phyloP scores from a whole-genome alignment of 305 asterid species.

The Ilex paraguariensis region DNA sequence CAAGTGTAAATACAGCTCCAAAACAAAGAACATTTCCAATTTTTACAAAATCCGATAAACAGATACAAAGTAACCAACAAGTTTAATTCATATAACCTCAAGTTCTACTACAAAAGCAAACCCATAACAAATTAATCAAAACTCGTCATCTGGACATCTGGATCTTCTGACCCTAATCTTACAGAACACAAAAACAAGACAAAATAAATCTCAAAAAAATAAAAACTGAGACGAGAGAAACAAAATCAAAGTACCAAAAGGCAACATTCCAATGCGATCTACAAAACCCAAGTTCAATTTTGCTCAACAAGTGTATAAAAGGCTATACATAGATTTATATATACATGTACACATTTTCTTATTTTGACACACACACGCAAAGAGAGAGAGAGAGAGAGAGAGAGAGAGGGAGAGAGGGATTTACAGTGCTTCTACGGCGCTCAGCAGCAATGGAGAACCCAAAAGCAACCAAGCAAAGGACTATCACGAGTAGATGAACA shows the following conservation, averaged over 20 bases:
- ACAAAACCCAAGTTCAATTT: constrained; percentile 17
- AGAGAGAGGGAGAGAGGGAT: constrained; percentile 1
- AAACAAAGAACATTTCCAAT: no score
- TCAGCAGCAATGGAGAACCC: constrained; percentile 96
- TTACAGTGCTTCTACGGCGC: constrained; percentile 88
- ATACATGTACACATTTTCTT: no score
- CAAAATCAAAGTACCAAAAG: neutral
- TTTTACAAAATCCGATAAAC: no score
- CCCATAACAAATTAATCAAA: no score
- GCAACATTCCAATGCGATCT: constrained; percentile 10
- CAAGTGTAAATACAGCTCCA: no score
- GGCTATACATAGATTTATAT: neutral
- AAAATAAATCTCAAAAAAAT: neutral
- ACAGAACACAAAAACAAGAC: no score
- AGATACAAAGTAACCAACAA: no score
- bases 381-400: constrained; percentile 2
- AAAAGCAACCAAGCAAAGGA: constrained; percentile 77
- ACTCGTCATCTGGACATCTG: no score
- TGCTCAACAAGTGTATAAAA: neutral
- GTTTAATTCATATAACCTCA: no score
- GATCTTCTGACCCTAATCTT: no score
- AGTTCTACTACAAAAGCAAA: no score
- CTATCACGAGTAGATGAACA: constrained; percentile 56
- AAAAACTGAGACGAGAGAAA: neutral
- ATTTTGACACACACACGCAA: neutral